Evolutionary conservation across 495 filamentous ascomycete genomes (phyloP).

Genomic region (Aspergillus egyptiacus): DNA sequence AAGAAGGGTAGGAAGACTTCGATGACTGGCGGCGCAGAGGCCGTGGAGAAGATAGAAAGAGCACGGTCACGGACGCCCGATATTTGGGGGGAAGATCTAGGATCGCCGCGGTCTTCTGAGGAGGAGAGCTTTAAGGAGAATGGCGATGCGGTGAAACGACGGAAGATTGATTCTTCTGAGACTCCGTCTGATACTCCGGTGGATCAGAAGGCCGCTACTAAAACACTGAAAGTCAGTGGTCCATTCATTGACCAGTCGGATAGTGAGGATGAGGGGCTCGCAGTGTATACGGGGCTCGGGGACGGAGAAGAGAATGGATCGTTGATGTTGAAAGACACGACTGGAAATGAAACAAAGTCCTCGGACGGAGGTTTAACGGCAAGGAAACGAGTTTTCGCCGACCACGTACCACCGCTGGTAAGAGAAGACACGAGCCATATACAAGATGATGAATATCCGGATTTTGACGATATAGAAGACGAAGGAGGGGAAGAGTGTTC

Average conservation of each 20-base stretch:
- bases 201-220: constrained; percentile 18
- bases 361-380: constrained; percentile 43
- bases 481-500: constrained; percentile 33
- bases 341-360: constrained; percentile 8
- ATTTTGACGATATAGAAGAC: constrained; percentile 63
- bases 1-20: constrained; percentile 23
- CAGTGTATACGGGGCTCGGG: constrained; percentile 18
- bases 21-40: neutral
- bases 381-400: constrained; percentile 34
- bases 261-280: constrained; percentile 49
- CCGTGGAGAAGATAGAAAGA: neutral
- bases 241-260: constrained; percentile 67
- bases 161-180: constrained; percentile 32
- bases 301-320: constrained; percentile 16
- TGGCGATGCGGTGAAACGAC: constrained; percentile 30
- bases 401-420: constrained; percentile 40
- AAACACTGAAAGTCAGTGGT: constrained; percentile 27
- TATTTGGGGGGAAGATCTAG: constrained; percentile 29
- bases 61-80: constrained; percentile 28
- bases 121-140: constrained; percentile 28
- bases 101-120: constrained; percentile 6
- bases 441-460: constrained; percentile 54
- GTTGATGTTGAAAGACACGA: neutral
- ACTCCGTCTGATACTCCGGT: constrained; percentile 5
- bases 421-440: constrained; percentile 52